phyloP scores from a whole-genome alignment of 2,329 filamentous ascomycete species.

The Fusarium floridanum region DNA sequence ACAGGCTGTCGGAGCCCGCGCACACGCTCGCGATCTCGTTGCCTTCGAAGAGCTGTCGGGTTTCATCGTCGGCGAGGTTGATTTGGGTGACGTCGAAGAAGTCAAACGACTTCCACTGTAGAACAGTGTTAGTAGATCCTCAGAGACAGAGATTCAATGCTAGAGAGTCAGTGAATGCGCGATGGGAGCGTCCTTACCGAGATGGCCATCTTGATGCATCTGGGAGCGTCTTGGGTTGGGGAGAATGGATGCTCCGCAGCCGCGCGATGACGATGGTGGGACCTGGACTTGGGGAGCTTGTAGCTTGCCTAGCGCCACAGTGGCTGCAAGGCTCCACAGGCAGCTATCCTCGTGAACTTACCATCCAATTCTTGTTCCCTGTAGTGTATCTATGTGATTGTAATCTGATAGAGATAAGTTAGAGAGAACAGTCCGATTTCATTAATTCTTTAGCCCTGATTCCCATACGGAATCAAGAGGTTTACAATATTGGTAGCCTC shows the following conservation, averaged over 20 bases:
- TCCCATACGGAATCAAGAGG: background rate
- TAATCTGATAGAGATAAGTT: background rate
- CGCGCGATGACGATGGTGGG: slow-evolving; percentile 51
- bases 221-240: slow-evolving; percentile 35
- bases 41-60: slow-evolving; percentile 83
- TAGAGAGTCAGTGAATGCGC: background rate
- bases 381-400: background rate
- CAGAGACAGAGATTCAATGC: fast-evolving
- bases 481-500: background rate
- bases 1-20: slow-evolving; percentile 89
- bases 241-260: slow-evolving; percentile 32
- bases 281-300: slow-evolving; percentile 44
- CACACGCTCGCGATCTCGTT: slow-evolving; percentile 85
- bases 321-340: slow-evolving; percentile 36
- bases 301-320: slow-evolving; percentile 45
- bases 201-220: slow-evolving; percentile 53
- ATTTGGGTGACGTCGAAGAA: slow-evolving; percentile 97
- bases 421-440: background rate
- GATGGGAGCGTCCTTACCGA: slow-evolving; percentile 43
- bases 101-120: slow-evolving; percentile 97
- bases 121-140: slow-evolving; percentile 15
- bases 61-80: slow-evolving; percentile 83
- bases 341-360: background rate
- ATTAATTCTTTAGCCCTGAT: background rate
- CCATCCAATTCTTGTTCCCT: background rate